phyloP scores from a whole-genome alignment of 495 filamentous ascomycete species.

The Penicillium desertorum region DNA sequence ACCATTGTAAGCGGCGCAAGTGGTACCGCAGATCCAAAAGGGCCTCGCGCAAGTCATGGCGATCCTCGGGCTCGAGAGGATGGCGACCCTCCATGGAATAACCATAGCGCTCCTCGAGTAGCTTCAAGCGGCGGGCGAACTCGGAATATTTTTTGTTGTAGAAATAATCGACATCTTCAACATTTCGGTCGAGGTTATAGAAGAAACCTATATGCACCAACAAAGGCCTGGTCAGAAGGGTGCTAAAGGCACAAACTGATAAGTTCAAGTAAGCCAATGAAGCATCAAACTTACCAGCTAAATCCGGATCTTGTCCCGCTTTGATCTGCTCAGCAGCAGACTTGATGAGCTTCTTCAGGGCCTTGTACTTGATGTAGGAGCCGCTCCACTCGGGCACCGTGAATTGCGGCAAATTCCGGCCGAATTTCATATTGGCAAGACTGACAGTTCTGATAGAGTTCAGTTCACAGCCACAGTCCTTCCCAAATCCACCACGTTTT shows the following conservation, averaged over 20 bases:
- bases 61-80: constrained; percentile 68
- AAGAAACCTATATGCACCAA: constrained; percentile 70
- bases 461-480: constrained; percentile 2
- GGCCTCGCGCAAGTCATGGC: constrained; percentile 83
- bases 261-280: constrained; percentile 1
- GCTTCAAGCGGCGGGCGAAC: constrained; percentile 72
- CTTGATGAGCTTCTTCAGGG: constrained; percentile 92
- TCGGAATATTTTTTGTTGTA: constrained; percentile 94
- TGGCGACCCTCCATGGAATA: constrained; percentile 50
- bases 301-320: constrained; percentile 70
- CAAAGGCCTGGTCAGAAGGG: constrained; percentile 20
- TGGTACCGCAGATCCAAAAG: constrained; percentile 84
- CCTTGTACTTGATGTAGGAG: constrained; percentile 94
- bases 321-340: constrained; percentile 61
- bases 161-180: constrained; percentile 92
- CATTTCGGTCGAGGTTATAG: constrained; percentile 89
- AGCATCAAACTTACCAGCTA: constrained; percentile 59
- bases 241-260: constrained; percentile 3
- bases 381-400: constrained; percentile 96
- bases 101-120: constrained; percentile 84
- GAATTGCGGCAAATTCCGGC: constrained; percentile 80
- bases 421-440: constrained; percentile 70
- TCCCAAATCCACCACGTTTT: constrained; percentile 1
- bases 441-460: background rate
- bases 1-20: constrained; percentile 91